Conservation (phyloP, 768 basidiomycete species). For the Calocybe cyanea region DNA sequence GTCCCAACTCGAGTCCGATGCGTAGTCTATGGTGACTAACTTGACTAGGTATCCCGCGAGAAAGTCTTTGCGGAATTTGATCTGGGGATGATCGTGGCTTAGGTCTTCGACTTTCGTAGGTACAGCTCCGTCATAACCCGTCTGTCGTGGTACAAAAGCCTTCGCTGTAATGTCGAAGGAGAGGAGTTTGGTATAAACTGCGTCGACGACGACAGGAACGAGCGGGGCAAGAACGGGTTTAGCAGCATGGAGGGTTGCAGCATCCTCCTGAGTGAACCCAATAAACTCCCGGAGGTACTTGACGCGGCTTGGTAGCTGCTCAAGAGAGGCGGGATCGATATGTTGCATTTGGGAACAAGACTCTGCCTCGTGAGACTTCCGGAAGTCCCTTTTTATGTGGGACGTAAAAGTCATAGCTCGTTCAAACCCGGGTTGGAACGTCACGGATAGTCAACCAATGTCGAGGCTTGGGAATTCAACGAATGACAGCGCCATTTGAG, state of each 20-base stretch:
- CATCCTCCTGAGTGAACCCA: slow-evolving; percentile 37
- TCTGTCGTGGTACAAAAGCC: slow-evolving; percentile 32
- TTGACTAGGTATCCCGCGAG: slow-evolving; percentile 29
- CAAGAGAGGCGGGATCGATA: slow-evolving; percentile 22
- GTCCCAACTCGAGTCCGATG: slow-evolving; percentile 37
- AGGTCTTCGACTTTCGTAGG: slow-evolving; percentile 37
- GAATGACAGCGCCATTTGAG: too few relatives aligned
- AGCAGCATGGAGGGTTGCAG: slow-evolving; percentile 36
- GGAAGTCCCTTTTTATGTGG: too few relatives aligned
- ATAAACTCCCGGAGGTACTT: slow-evolving; percentile 44
- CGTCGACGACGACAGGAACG: slow-evolving; percentile 40
- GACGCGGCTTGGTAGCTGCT: slow-evolving; percentile 33
- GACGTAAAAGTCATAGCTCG: background rate
- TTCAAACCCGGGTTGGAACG: background rate
- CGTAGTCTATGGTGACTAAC: slow-evolving; percentile 43
- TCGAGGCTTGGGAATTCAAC: background rate
- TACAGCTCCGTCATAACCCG: slow-evolving; percentile 37
- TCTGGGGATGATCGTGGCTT: slow-evolving; percentile 38
- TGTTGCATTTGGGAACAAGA: slow-evolving; percentile 23
- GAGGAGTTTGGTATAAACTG: slow-evolving; percentile 42
- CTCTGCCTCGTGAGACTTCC: too few relatives aligned
- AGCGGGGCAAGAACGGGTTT: slow-evolving; percentile 37
- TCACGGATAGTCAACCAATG: background rate
- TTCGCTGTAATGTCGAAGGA: slow-evolving; percentile 41
- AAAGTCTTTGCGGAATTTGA: slow-evolving; percentile 43